phyloP scores from a whole-genome alignment of 129 eudicot genomes.

The Artemisia argyi region DNA sequence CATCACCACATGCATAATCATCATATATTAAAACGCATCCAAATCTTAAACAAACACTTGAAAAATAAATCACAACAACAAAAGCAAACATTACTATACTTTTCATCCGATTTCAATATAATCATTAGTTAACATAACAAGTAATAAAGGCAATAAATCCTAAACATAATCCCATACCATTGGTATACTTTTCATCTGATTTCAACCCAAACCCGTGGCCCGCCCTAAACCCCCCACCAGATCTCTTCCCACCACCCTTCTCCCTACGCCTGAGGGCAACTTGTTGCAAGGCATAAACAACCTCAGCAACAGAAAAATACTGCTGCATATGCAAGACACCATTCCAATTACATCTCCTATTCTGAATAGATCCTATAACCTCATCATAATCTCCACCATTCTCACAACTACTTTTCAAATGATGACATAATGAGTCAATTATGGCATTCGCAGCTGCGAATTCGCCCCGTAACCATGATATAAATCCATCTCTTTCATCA shows the following conservation, averaged over 20 bases:
- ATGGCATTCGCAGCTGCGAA: slow-evolving; percentile 91
- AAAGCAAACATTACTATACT: not conserved
- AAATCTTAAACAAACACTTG: not conserved
- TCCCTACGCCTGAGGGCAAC: slow-evolving; percentile 47
- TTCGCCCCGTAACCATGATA: slow-evolving; percentile 80
- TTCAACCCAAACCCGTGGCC: slow-evolving; percentile 35
- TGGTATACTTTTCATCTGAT: slow-evolving; percentile 32
- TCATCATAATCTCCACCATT: slow-evolving; percentile 77
- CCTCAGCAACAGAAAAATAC: slow-evolving; percentile 73
- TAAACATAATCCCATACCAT: slow-evolving; percentile 33
- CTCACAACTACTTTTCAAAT: slow-evolving; percentile 52
- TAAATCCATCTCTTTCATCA: slow-evolving; percentile 70
- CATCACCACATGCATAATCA: not conserved
- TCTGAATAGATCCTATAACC: slow-evolving; percentile 67
- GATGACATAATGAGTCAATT: slow-evolving; percentile 79
- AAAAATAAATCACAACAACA: not conserved
- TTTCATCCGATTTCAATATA: slow-evolving; percentile 16
- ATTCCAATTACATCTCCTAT: slow-evolving; percentile 79
- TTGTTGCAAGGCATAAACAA: slow-evolving; percentile 60
- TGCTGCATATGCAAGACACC: slow-evolving; percentile 86
- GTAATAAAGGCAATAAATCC: no score
- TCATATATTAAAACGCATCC: no score
- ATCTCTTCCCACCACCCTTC: slow-evolving; percentile 45
- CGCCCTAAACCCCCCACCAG: slow-evolving; percentile 37
- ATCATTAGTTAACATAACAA: no score